Evolutionary conservation across 2,329 filamentous ascomycete species (phyloP).

Genomic region (Botrytis paeoniae): DNA sequence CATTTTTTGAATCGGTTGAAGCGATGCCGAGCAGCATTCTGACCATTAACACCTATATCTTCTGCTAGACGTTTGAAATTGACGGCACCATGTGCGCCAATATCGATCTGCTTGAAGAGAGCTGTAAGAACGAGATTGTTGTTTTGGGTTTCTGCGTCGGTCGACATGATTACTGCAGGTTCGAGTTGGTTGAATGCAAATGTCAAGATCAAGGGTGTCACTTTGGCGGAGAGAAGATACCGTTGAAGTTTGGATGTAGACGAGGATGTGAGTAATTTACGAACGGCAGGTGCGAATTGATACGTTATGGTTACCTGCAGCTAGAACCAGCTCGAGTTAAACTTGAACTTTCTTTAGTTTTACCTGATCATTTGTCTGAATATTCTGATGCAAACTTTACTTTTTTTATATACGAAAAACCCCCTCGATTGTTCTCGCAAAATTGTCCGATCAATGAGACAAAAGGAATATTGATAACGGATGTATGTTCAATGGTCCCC

Average conservation of each 20-base stretch:
- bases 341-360: neutral
- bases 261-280: neutral
- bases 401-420: neutral
- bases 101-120: constrained; percentile 5
- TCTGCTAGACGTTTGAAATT: neutral
- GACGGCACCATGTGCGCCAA: neutral
- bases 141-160: neutral
- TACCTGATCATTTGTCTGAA: neutral
- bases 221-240: neutral
- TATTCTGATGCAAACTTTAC: neutral
- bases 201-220: neutral
- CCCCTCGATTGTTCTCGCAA: neutral
- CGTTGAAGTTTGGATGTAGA: neutral
- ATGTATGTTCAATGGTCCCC: neutral
- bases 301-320: too few relatives aligned
- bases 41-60: neutral
- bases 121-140: constrained; percentile 4
- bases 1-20: neutral
- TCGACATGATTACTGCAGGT: neutral
- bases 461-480: neutral
- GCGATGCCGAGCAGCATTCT: constrained; percentile 5
- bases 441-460: neutral
- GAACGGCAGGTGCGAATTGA: neutral
- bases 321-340: neutral
- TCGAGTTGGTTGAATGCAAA: neutral